Evolutionary conservation across 202 grass and related monocot genomes (phyloP).

Genomic region (Carex arenaria): DNA sequence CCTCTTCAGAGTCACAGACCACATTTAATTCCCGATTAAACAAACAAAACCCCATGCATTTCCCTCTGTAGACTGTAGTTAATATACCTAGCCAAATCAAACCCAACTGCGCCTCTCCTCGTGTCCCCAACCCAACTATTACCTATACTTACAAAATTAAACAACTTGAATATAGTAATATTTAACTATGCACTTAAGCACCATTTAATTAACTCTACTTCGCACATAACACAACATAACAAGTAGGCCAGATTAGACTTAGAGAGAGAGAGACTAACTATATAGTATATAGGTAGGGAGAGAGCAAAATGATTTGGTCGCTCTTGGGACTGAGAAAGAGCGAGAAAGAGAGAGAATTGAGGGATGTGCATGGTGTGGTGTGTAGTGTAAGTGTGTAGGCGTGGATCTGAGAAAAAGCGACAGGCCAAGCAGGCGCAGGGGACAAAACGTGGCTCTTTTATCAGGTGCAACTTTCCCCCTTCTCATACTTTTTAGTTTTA

Average conservation of each 20-base stretch:
- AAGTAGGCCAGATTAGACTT: background rate
- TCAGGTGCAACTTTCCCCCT: conserved; percentile 35
- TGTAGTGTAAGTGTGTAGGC: conserved; percentile 14
- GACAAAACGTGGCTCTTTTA: conserved; percentile 46
- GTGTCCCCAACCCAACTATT: background rate
- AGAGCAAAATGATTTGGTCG: conserved; percentile 48
- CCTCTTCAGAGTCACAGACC: conserved; percentile 9
- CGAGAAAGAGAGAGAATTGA: conserved; percentile 16
- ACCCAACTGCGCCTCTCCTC: background rate
- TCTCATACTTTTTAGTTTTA: conserved; percentile 25
- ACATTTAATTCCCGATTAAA: conserved; percentile 3
- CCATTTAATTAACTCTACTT: background rate
- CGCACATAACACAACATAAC: background rate
- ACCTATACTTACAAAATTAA: background rate
- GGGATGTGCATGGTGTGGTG: background rate
- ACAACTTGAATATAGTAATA: background rate
- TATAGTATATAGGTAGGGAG: background rate
- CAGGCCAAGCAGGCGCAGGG: conserved; percentile 25
- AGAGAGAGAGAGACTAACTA: background rate
- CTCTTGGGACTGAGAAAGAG: conserved; percentile 32
- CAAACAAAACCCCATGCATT: background rate
- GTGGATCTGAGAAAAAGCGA: conserved; percentile 45
- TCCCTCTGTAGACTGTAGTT: background rate
- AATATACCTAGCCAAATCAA: conserved; percentile 20
- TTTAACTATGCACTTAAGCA: background rate